phyloP scores from a whole-genome alignment of 495 filamentous ascomycete genomes.

The Aspergillus indologenus region DNA sequence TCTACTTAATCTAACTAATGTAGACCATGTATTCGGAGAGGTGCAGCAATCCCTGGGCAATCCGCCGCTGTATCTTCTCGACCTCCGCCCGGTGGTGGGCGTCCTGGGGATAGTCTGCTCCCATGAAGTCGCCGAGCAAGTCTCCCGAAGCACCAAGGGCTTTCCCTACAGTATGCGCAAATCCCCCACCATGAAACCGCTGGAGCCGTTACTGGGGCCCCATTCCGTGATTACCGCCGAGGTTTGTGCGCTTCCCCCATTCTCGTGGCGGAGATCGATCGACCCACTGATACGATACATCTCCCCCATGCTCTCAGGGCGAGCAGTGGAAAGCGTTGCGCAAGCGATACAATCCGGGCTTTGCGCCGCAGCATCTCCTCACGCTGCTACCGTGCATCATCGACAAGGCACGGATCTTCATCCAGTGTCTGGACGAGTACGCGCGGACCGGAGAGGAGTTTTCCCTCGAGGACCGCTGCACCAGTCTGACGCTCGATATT shows the following conservation, averaged over 20 bases:
- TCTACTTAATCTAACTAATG: background rate
- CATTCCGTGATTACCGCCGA: slow-evolving; percentile 33
- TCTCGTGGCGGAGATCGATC: background rate
- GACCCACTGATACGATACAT: background rate
- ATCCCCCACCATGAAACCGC: slow-evolving; percentile 27
- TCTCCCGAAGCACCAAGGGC: slow-evolving; percentile 32
- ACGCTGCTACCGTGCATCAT: slow-evolving; percentile 34
- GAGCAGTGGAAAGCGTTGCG: slow-evolving; percentile 39
- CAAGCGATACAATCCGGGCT: slow-evolving; percentile 39
- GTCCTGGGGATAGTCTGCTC: slow-evolving; percentile 19
- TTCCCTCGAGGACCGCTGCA: slow-evolving; percentile 16
- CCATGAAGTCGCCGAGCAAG: slow-evolving; percentile 25
- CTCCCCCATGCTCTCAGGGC: background rate
- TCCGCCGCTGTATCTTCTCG: slow-evolving; percentile 19
- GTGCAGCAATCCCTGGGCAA: slow-evolving; percentile 1
- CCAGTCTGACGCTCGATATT: slow-evolving; percentile 21
- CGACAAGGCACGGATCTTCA: slow-evolving; percentile 33
- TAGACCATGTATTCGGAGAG: slow-evolving; percentile 2
- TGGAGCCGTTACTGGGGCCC: slow-evolving; percentile 33
- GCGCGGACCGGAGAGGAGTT: slow-evolving; percentile 23
- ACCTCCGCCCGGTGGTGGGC: slow-evolving; percentile 32
- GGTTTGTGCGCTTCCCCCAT: slow-evolving; percentile 19
- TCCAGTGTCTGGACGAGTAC: slow-evolving; percentile 25
- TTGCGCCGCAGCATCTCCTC: slow-evolving; percentile 35
- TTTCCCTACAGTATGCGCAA: slow-evolving; percentile 45